These are phyloP conservation scores for Boeremia lycopersici DNA, from an alignment of 2,329 filamentous ascomycete genomes.

Conservation along the genomic window DNA sequence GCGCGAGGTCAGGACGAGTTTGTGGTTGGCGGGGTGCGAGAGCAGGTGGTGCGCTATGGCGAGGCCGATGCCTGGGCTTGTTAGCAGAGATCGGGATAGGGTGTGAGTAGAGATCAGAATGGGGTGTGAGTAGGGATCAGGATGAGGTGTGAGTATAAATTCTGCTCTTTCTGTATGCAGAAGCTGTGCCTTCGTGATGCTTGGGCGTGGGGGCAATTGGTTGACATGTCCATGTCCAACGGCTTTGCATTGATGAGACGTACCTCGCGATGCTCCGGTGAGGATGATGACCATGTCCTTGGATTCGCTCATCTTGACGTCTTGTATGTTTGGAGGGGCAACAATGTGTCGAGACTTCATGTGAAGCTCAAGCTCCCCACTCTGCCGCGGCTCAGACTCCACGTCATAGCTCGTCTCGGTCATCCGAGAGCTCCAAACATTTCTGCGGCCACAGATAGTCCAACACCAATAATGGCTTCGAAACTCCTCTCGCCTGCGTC, in stretches of 20 bases:
- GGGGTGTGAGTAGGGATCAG: too few relatives aligned
- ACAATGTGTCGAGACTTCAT: background rate
- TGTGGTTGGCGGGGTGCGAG: constrained; percentile 57
- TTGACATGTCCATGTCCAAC: background rate
- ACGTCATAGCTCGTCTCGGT: constrained; percentile 39
- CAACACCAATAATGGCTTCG: constrained; percentile 39
- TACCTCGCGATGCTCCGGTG: constrained; percentile 69
- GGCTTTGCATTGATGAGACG: background rate
- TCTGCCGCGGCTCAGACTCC: constrained; percentile 27
- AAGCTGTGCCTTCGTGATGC: background rate
- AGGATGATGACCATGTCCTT: constrained; percentile 56
- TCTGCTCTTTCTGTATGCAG: background rate
- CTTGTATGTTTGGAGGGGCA: background rate
- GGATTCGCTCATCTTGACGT: constrained; percentile 30
- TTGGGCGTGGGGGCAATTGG: background rate
- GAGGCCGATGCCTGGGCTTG: constrained; percentile 62
- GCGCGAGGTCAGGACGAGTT: constrained; percentile 64
- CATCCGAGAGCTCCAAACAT: constrained; percentile 11
- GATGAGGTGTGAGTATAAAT: background rate
- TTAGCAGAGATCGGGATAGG: background rate
- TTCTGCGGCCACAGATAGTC: constrained; percentile 4
- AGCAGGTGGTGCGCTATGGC: constrained; percentile 66
- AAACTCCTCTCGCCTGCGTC: constrained; percentile 28
- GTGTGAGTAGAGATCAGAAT: too few relatives aligned
- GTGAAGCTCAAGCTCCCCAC: constrained; percentile 16